Base-by-base conservation (phyloP, 441 rosid species). In the Pelargonium fulgidum region DNA sequence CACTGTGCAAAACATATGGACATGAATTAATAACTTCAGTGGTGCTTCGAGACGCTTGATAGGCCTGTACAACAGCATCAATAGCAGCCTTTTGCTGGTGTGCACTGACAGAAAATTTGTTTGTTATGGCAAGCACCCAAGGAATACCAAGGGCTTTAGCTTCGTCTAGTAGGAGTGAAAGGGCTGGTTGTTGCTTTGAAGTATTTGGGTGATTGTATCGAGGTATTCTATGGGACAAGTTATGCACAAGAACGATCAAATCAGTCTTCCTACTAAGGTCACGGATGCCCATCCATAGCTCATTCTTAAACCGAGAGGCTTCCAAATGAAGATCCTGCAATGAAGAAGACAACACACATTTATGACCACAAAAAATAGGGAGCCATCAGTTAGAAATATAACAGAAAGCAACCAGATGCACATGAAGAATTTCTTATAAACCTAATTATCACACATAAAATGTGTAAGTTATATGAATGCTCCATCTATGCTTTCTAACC, bases 101-200 rank as follows among this genome's bases (percentile, higher is more conserved):
- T 1, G 96, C 99, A 76, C 97, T 93, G 62, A 93, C 99, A 71
- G 99, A 93, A 80, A 93, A 93, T 75, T 89, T 93, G 79, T 93
- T 93, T 68, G 99, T 93, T 76, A 93, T 80, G 70, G 97, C 96
- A 48, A 93, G 92, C 56, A 91, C 86, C 99, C 99, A 93, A 48
- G 99, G 99, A 73, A 93, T 89, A 72, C 97, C 96, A 8, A 93
- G 91, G 70, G 93, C 87, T 73, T 91, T 93, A 64, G 95, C 95
- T 80, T 93, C 99, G 11, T 89, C 87, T 69, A 93, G 75, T 74
- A 89, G 81, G 77, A 91, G 87, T 50, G 84, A 76, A 72, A 93
- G 95, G 73, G 89, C 96, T 62, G 97, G 95, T 76, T 81, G 89
- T 62, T 73, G 88, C 73, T 75, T 82, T 50, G 78, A 72, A 26